Evolutionary conservation across 164 flowering plant species (phyloP).

Genomic region (Kingdonia uniflora): DNA sequence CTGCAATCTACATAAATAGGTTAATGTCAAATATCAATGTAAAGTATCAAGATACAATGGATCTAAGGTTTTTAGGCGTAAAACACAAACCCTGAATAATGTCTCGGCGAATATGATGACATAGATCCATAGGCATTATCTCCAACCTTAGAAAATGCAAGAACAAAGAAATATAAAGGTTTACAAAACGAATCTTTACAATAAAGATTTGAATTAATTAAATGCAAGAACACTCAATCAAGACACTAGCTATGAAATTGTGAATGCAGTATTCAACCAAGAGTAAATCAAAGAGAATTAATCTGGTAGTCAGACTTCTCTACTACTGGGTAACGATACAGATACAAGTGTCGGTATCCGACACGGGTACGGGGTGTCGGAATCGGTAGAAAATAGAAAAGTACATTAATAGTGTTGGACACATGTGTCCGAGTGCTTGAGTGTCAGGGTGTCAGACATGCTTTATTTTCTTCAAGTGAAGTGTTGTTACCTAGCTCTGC

Average conservation of each 20-base stretch:
- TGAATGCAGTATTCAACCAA: neutral
- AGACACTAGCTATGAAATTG: neutral
- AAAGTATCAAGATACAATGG: neutral
- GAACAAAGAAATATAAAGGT: neutral
- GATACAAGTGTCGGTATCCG: no score
- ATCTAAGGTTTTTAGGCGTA: neutral
- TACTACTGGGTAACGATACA: neutral
- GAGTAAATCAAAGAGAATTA: no score
- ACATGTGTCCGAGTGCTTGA: no score
- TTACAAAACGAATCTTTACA: neutral
- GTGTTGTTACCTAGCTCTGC: no score
- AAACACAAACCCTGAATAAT: slow-evolving; percentile 65
- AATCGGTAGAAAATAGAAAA: no score
- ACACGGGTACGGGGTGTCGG: no score
- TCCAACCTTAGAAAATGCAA: slow-evolving; percentile 38
- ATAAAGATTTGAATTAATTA: neutral
- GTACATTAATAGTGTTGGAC: no score
- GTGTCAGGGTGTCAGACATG: no score
- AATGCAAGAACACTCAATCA: neutral
- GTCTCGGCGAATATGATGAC: slow-evolving; percentile 60
- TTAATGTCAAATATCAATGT: neutral
- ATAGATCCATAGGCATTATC: slow-evolving; percentile 66
- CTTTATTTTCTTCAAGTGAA: no score
- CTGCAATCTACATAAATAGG: slow-evolving; percentile 34
- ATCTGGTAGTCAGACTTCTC: neutral